Percentiles rank a stretch among this genome's conserved stretches.
Evolutionary conservation across 306 rosid genomes (phyloP).

Genomic region (Astragalus membranaceus): DNA sequence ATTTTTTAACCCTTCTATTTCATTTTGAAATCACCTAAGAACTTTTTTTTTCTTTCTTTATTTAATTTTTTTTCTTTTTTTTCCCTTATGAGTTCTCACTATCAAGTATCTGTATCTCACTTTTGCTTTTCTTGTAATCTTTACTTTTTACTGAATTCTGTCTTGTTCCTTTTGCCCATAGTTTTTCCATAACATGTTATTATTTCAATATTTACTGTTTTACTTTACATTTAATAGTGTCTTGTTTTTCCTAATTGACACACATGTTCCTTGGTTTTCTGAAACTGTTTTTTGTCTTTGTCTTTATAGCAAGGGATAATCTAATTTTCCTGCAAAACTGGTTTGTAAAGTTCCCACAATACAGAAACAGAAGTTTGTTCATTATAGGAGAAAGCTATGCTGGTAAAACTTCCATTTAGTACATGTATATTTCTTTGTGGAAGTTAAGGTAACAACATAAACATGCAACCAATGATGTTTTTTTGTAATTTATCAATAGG

Average conservation of each 20-base stretch:
- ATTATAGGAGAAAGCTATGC: slow-evolving; percentile 76
- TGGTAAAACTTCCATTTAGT: slow-evolving; percentile 30
- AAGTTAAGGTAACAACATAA: not conserved
- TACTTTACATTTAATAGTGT: slow-evolving; percentile 36
- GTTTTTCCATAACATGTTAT: slow-evolving; percentile 23
- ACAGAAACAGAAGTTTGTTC: slow-evolving; percentile 50
- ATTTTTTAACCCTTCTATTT: slow-evolving; percentile 2
- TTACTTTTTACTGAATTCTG: slow-evolving; percentile 28
- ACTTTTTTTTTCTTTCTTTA: not conserved
- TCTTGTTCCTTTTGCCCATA: slow-evolving; percentile 18
- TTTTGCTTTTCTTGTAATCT: slow-evolving; percentile 8
- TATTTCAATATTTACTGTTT: slow-evolving; percentile 5
- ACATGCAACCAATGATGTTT: not conserved
- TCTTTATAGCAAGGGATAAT: slow-evolving; percentile 58
- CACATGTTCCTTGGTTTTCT: slow-evolving; percentile 21
- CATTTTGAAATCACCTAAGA: too few relatives aligned
- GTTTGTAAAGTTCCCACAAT: slow-evolving; percentile 59
- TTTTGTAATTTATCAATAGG: slow-evolving; percentile 29
- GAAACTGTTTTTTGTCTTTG: slow-evolving; percentile 9
- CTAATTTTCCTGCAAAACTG: slow-evolving; percentile 57
- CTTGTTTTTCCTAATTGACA: not conserved
- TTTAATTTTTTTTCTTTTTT: not conserved
- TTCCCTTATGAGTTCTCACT: not conserved
- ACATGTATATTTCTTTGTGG: not conserved
- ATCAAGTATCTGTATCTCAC: not conserved